Base-by-base conservation (phyloP, 331 rosid genomes). In the Saraca asoca region DNA sequence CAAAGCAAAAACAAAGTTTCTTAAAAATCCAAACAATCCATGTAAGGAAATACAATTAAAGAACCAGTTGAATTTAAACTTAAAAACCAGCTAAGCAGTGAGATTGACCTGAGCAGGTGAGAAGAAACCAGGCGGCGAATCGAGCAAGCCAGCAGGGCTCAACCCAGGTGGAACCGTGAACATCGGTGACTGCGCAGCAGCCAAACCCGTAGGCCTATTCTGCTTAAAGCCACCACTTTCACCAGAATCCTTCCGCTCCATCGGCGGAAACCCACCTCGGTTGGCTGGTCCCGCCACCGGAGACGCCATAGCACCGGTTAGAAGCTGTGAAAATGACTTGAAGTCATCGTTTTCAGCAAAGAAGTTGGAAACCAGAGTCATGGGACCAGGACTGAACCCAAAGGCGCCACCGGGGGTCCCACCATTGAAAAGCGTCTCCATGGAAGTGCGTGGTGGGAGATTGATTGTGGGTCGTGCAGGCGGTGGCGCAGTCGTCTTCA, bases 381-480 rank as follows among this genome's bases (percentile, higher is more conserved):
- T 88, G 45, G 95, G 97, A 11, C 97, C 97, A 0, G 95, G 97
- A 70, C 95, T 90, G 61, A 85, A 83, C 19, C 85, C 88, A 18
- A 72, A 35, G 5, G 57, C 73, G 5, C 52, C 24, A 2, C 68
- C 58, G 2, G 71, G 51, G 10, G 51, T 14, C 7, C 58, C 83
- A 11, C 82, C 77, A 73, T 8, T 78, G 58, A 90, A 85, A 43
- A 85, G 42, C 1, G 69, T 45, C 42, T 90, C 97, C 76, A 83
- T 80, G 7, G 84, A 81, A 13, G 79, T 37, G 29, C 89, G 84
- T 64, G 85, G 86, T 2, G 97, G 97, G 3, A 80, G 81, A 43
- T 39, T 75, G 66, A 90, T 80, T 33, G 75, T 74, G 7, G 87
- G 91, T 9, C 83, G 80, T 1, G 75, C 70, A 8, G 70, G 68